phyloP scores from a whole-genome alignment of 2,329 filamentous ascomycete species.

The Trichoderma sp. region DNA sequence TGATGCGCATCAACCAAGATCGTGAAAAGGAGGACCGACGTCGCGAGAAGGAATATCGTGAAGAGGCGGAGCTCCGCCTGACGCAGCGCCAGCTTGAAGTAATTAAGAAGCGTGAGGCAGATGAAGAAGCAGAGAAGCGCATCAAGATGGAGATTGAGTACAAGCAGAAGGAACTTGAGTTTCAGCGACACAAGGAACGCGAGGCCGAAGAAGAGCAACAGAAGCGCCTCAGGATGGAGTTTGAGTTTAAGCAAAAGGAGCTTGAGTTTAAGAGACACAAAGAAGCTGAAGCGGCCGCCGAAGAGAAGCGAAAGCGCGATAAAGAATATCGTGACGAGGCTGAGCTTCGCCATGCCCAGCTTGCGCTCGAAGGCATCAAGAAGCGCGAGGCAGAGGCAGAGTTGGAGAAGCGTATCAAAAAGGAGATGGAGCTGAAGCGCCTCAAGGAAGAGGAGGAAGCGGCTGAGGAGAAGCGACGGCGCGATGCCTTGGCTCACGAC shows the following conservation, averaged over 20 bases:
- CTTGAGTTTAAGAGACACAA: constrained; percentile 46
- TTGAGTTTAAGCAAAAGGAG: constrained; percentile 47
- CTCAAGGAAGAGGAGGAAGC: constrained; percentile 44
- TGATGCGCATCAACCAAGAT: constrained; percentile 46
- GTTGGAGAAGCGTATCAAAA: constrained; percentile 54
- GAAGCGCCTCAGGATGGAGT: constrained; percentile 53
- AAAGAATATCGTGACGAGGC: constrained; percentile 50
- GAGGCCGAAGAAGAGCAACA: constrained; percentile 52
- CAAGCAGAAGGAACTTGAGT: constrained; percentile 39
- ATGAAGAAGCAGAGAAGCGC: constrained; percentile 51
- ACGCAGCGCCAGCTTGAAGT: constrained; percentile 52
- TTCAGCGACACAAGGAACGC: constrained; percentile 36
- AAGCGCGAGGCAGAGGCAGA: constrained; percentile 47
- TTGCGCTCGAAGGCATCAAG: constrained; percentile 51
- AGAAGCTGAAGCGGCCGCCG: constrained; percentile 37
- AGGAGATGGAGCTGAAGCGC: constrained; percentile 53
- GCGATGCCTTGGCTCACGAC: constrained; percentile 21
- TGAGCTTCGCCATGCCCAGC: constrained; percentile 53
- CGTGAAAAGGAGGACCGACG: constrained; percentile 43
- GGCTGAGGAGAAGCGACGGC: constrained; percentile 35
- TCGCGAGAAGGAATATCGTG: constrained; percentile 44
- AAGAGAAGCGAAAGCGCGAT: constrained; percentile 39
- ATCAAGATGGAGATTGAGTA: constrained; percentile 56
- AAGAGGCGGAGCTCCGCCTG: constrained; percentile 53
- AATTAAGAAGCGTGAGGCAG: constrained; percentile 49